A percentile compares a stretch with the other conserved stretches of the same genome.
These are phyloP conservation scores for Lichina pygmaea DNA, from an alignment of 495 filamentous ascomycete species.

Conservation along the genomic window DNA sequence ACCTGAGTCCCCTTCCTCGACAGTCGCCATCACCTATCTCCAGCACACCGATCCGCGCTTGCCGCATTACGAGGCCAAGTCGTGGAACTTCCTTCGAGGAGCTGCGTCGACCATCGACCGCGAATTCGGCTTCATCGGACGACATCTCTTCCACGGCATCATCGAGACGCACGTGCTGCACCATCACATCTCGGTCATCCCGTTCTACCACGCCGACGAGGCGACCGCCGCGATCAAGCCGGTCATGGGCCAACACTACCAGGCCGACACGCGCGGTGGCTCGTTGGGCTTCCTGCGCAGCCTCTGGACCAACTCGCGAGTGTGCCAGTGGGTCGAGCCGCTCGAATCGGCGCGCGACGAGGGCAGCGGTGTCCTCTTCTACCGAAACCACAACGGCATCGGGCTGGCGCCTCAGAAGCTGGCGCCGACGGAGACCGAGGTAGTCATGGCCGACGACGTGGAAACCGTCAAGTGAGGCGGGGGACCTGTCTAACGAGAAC, in stretches of 20 bases:
- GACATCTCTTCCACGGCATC: conserved; percentile 30
- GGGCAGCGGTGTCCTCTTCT: conserved; percentile 26
- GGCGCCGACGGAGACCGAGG: neutral
- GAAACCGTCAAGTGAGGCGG: neutral
- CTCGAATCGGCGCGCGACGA: conserved; percentile 13
- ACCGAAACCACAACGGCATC: conserved; percentile 15
- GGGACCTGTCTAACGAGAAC: too few relatives aligned
- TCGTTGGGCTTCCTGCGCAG: conserved; percentile 25
- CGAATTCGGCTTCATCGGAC: conserved; percentile 31
- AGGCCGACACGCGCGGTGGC: conserved; percentile 23
- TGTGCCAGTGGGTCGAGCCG: conserved; percentile 26
- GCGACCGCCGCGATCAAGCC: conserved; percentile 30
- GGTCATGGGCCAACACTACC: conserved; percentile 29
- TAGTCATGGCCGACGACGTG: neutral
- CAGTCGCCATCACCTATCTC: conserved; percentile 33
- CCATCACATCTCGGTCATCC: conserved; percentile 33
- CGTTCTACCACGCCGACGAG: conserved; percentile 34
- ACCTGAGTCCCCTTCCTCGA: neutral
- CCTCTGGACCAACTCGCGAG: conserved; percentile 23
- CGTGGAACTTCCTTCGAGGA: conserved; percentile 29
- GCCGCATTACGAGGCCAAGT: conserved; percentile 26
- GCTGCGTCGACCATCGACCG: conserved; percentile 33
- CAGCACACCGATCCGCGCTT: conserved; percentile 33
- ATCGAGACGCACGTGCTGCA: conserved; percentile 35
- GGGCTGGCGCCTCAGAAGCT: conserved; percentile 1